phyloP scores from a whole-genome alignment of 441 rosid genomes.

The Omphalea diandra region DNA sequence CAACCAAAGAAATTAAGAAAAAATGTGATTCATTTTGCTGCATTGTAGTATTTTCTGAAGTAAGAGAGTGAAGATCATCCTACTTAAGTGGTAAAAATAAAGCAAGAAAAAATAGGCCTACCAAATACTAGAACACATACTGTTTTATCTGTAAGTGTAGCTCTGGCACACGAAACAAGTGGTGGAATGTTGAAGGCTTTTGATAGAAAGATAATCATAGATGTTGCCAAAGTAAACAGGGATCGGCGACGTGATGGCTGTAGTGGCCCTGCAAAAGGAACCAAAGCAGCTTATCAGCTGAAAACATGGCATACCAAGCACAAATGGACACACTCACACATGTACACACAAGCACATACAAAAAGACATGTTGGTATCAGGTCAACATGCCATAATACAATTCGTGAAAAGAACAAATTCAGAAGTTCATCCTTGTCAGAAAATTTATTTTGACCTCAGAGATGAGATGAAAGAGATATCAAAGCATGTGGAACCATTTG shows the following conservation, averaged over 20 bases:
- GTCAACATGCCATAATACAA: neutral
- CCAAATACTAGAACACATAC: constrained; percentile 36
- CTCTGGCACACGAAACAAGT: constrained; percentile 59
- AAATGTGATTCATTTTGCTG: neutral
- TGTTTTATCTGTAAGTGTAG: constrained; percentile 58
- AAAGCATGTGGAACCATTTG: neutral
- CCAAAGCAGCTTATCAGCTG: constrained; percentile 23
- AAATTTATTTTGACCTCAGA: neutral
- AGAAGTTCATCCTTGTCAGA: neutral
- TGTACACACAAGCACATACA: neutral
- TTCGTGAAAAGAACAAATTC: neutral
- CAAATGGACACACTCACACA: neutral
- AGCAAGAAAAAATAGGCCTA: constrained; percentile 5
- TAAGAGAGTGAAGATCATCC: neutral
- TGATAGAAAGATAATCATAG: constrained; percentile 79
- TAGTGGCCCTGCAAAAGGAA: constrained; percentile 56
- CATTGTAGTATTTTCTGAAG: neutral
- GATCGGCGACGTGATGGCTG: constrained; percentile 81
- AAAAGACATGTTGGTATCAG: neutral
- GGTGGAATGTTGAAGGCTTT: constrained; percentile 73
- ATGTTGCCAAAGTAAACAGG: constrained; percentile 63
- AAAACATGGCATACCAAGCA: constrained; percentile 18
- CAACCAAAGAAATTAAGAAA: neutral
- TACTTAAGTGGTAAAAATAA: neutral
- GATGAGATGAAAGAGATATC: neutral